Base-by-base conservation (phyloP, 1,139 yeast genomes). In the Debaryomycetaceae sp. region DNA sequence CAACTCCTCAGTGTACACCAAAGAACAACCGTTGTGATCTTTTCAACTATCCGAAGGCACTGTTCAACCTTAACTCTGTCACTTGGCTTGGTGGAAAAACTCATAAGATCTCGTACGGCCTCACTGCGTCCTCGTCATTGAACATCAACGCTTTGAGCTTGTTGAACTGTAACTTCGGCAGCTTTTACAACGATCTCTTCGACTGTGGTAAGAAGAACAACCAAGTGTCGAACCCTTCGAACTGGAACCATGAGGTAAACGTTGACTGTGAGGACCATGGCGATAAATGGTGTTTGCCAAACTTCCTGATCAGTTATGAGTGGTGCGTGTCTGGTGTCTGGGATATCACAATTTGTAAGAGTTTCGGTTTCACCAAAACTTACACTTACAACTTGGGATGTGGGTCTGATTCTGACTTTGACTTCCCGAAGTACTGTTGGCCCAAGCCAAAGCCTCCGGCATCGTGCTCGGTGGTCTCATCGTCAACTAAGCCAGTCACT, bases 281-380 rank as follows among this genome's bases (percentile, higher is more conserved):
- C 3, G 31, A 23, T 22, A n/a, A 31, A 17, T 15, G 20, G 12
- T 31, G 34, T 27, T 31, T 31, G 19, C 34, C 34, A 23, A 27
- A 4, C 12, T 4, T 31, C 16, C 24, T 23, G 24, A 27, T 31
- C 15, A 18, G 11, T 4, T 31, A 27, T 14, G 31, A 27, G 4
- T 31, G 34, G 31, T 31, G 31, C 28, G 14, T 29, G 10, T 23
- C 28, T 13, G 17, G 22, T 15, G 19, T 11, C 4, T 13, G 17
- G 5, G 5, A 27, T n/a, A 16, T 18, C 11, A 16, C 9, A 5
- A 14, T 23, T 11, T 31, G 34, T 23, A 17, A 17, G 10, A 6
- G 9, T 12, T 31, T 26, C 28, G 9, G 13, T 4, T 22, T 19
- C 18, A 15, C n/a, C 4, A 27, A 31, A 16, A 5, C 16, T 3